Base-by-base conservation (phyloP, 768 basidiomycete genomes). In the Lentinula detonsa region DNA sequence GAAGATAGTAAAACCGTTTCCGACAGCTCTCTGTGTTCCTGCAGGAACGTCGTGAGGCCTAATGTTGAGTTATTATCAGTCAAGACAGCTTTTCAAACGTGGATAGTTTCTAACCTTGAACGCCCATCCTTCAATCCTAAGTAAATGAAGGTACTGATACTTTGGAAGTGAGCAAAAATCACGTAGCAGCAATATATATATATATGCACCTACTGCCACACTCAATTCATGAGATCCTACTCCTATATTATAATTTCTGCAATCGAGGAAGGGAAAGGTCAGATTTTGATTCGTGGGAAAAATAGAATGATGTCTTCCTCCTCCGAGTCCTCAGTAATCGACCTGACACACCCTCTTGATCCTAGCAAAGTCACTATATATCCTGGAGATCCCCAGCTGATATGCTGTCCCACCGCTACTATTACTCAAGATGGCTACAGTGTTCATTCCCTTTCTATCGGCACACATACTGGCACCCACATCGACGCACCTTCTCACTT, bases 401-500 rank as follows among this genome's bases (percentile, higher is more conserved):
- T 62, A 18, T 76, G 73, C 59, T 68, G 64, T 15, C 76, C 74
- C 21, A 69, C 70, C 53, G 66, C 77, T 34, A 76, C 78, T 10
- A 69, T 85, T 59, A 60, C 68, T 4, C 68, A 74, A 59, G 77
- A 85, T 59, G 81, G 82, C 40, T 82, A 77, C 66, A 78, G 74
- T 53, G 80, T 87, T 11, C 79, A 79, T 62, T 67, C 75, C 0
- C 71, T 92, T 53, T 73, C 80, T 31, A 66, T 90, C 21, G 81
- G 86, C 4, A 84, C 89, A 1, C 90, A 91, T 67, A 85, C 86
- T 1, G 90, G 90, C 50, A 91, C 90, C 2, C 90, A 92, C 73
- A 77, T 91, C 70, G 90, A 92, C 65, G 87, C 89, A 1, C 90
- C 90, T 0, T 84, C 80, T 54, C 90, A 92, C 67, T 91, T 90